Conservation (phyloP, 169 alveolate species). For the Theileria luwenshuni region DNA sequence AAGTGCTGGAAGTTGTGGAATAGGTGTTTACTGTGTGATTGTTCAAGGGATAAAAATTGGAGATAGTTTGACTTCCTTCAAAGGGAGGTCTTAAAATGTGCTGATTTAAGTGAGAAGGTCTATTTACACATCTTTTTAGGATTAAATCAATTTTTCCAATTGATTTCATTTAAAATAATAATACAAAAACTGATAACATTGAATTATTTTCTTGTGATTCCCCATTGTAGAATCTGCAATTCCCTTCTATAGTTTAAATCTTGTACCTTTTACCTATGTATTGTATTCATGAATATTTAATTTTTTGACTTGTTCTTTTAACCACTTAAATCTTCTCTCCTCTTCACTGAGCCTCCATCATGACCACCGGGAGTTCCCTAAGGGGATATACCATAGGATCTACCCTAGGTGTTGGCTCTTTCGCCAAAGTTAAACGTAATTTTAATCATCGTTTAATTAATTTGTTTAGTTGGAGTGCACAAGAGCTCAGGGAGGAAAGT, state of each 20-base stretch:
- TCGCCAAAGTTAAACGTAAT: constrained; percentile 75
- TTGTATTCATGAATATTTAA: not conserved
- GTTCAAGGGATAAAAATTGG: not conserved
- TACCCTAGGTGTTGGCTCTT: constrained; percentile 77
- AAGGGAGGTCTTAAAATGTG: too few species aligned
- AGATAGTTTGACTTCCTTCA: too few species aligned
- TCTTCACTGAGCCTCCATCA: not conserved
- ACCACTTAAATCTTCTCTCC: not conserved
- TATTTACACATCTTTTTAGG: too few species aligned
- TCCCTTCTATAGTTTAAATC: too few species aligned
- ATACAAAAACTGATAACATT: too few species aligned
- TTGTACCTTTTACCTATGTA: too few species aligned
- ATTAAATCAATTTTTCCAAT: too few species aligned
- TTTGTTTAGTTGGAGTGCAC: constrained; percentile 68
- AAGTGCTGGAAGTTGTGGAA: constrained; percentile 3
- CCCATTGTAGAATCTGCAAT: not conserved
- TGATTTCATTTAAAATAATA: too few species aligned
- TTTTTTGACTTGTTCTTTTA: not conserved
- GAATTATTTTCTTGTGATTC: too few species aligned
- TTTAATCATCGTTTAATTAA: not conserved
- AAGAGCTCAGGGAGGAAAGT: constrained; percentile 68
- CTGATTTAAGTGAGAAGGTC: too few species aligned
- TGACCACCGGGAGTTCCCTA: constrained; percentile 35
- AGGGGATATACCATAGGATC: constrained; percentile 57
- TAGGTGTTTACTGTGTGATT: not conserved